phyloP scores from a whole-genome alignment of 805 yeast species.

The Barnettozyma wickerhamii region DNA sequence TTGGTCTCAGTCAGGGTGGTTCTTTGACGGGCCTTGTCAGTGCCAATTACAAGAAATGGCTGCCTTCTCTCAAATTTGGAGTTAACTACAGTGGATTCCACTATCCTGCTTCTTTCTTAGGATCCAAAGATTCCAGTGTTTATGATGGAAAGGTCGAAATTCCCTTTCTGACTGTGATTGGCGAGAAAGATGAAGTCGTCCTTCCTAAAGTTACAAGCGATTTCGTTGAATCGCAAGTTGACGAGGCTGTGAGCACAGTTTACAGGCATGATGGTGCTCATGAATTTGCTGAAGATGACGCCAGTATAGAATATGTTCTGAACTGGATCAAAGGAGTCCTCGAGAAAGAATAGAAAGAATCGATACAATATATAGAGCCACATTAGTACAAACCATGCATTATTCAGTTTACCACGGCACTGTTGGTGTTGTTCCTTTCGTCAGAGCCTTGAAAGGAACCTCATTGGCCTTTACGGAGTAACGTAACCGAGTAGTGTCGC shows the following conservation, averaged over 20 bases:
- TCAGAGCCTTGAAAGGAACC: no score
- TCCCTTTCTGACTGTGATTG: slow-evolving; percentile 13
- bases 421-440: no score
- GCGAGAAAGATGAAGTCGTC: slow-evolving; percentile 10
- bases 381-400: not conserved
- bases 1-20: slow-evolving; percentile 14
- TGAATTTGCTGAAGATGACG: slow-evolving; percentile 6
- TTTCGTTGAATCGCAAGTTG: slow-evolving; percentile 3
- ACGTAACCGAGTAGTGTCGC: no score
- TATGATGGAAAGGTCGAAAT: slow-evolving; percentile 7
- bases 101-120: slow-evolving; percentile 6
- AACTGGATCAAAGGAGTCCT: slow-evolving; percentile 1
- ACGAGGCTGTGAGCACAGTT: not conserved
- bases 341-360: not conserved
- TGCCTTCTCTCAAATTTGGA: slow-evolving; percentile 56
- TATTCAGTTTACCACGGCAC: no score
- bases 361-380: not conserved
- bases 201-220: slow-evolving; percentile 7
- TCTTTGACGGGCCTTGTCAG: slow-evolving; percentile 2
- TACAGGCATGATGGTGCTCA: slow-evolving; percentile 4
- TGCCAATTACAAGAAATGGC: slow-evolving; percentile 28
- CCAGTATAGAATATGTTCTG: not conserved
- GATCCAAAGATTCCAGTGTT: not conserved
- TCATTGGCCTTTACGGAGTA: no score
- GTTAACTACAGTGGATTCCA: slow-evolving; percentile 27